phyloP scores from a whole-genome alignment of 139 green algal genomes.

The Coelastrella sp. region DNA sequence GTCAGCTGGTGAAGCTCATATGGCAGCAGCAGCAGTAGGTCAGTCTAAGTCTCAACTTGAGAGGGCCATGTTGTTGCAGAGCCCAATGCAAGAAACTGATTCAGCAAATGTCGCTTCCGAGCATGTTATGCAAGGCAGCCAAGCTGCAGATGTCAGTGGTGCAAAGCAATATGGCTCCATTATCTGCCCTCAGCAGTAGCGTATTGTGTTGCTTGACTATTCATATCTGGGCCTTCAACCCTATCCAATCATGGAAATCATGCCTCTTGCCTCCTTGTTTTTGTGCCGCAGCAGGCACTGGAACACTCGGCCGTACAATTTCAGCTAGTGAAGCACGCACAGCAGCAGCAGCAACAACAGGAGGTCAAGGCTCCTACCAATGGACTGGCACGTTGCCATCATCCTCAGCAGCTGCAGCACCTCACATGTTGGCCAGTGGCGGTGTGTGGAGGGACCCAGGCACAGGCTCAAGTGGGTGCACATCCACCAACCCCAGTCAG shows the following conservation, averaged over 20 bases:
- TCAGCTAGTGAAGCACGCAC: constrained; percentile 12
- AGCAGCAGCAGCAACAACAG: neutral
- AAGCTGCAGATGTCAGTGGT: too few relatives aligned
- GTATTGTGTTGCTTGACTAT: too few relatives aligned
- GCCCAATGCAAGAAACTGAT: too few relatives aligned
- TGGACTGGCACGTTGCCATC: neutral
- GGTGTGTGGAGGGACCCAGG: neutral
- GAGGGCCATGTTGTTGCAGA: too few relatives aligned
- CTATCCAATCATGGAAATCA: too few relatives aligned
- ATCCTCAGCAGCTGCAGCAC: neutral
- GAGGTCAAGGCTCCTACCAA: neutral
- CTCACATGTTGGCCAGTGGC: neutral
- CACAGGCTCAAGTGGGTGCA: neutral
- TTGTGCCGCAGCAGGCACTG: neutral
- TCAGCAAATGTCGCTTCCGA: too few relatives aligned
- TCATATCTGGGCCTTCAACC: too few relatives aligned
- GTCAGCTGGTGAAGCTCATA: neutral
- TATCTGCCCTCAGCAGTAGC: too few relatives aligned
- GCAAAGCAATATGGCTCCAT: too few relatives aligned
- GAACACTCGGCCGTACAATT: neutral
- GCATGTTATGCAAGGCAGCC: too few relatives aligned
- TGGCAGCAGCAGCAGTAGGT: neutral
- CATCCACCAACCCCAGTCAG: neutral
- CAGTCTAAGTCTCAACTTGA: too few relatives aligned
- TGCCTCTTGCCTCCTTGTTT: too few relatives aligned